A percentile compares a stretch with the other conserved stretches of the same genome.
Evolutionary conservation across 345 rosid species (phyloP).

Genomic region (Salix udensis): DNA sequence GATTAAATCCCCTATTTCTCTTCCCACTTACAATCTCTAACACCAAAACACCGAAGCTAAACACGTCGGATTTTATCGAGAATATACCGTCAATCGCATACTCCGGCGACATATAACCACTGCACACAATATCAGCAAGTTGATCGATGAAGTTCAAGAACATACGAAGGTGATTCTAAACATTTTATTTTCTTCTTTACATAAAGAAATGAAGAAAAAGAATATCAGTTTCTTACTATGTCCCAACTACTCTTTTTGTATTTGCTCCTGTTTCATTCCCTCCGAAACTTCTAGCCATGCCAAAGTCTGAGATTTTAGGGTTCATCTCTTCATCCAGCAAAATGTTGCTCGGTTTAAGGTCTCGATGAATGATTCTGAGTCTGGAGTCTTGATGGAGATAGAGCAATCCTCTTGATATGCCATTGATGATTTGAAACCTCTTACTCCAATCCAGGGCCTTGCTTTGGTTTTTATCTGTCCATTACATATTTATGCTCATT

Average conservation of each 20-base stretch:
- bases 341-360: slow-evolving; percentile 2
- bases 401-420: not conserved
- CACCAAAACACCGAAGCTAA: slow-evolving; percentile 5
- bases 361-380: slow-evolving; percentile 1
- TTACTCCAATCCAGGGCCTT: not conserved
- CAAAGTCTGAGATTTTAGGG: slow-evolving; percentile 3
- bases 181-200: not conserved
- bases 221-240: not conserved
- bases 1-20: not conserved
- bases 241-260: not conserved
- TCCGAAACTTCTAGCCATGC: slow-evolving; percentile 1
- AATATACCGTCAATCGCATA: not conserved
- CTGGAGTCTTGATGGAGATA: slow-evolving; percentile 6
- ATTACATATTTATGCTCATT: not conserved
- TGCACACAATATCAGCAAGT: not conserved
- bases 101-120: slow-evolving; percentile 3
- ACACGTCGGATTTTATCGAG: slow-evolving; percentile 2
- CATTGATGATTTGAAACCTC: not conserved
- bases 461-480: not conserved
- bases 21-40: slow-evolving; percentile 3
- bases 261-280: not conserved
- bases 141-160: not conserved
- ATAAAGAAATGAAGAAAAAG: not conserved
- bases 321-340: not conserved
- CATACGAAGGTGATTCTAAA: not conserved